Evolutionary conservation across 169 alveolate species (phyloP), one percentile per base, ranked within the genome.

Genomic region (Cryptosporidium xiaoi): DNA sequence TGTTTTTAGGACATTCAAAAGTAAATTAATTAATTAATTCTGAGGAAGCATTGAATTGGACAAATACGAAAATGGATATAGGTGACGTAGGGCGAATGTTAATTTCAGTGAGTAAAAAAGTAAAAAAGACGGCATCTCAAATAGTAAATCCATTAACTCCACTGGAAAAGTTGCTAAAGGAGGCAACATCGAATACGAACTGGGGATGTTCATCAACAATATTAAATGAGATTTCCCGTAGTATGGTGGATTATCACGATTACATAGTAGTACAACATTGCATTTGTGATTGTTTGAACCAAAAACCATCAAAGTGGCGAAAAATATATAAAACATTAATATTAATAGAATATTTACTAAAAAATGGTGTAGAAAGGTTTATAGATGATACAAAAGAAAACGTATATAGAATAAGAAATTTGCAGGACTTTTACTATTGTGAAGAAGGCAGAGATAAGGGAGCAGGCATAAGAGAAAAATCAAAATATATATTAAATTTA

Each of bases 391-490:
- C 93, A 12, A 87, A 91, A 77, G 96, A 93, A 46, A 92, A 93
- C 34, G 60, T 90, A 20, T 92, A 91, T 71, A 92, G 90, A 60
- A 82, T 95, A 18, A 82, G 96, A 55, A 84, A 90, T 27, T 82
- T 93, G 20, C 84, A 91, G 77, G 96, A 92, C 46, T 90, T 93
- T 66, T 84, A 92, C 56, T 92, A 84, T 89, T 27, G 90, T 6
- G 96, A 94, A 64, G 94, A 93, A 51, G 95, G 96, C 18, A 64
- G 71, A 31, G 97, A 93, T 51, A 90, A 90, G 68, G 96, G 96
- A 18, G 92, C 90, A 15, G 96, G 97, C 16, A 89, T 94, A 8
- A 71, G 95, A 10, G 96, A 94, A 40, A 92, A 90, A 55, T 83
- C 94, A 24, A 84, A 84, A 55, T 50, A 55, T 29, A 62, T 94